Conservation (phyloP, 2,329 filamentous ascomycete genomes). For the Diaporthe humulicola region DNA sequence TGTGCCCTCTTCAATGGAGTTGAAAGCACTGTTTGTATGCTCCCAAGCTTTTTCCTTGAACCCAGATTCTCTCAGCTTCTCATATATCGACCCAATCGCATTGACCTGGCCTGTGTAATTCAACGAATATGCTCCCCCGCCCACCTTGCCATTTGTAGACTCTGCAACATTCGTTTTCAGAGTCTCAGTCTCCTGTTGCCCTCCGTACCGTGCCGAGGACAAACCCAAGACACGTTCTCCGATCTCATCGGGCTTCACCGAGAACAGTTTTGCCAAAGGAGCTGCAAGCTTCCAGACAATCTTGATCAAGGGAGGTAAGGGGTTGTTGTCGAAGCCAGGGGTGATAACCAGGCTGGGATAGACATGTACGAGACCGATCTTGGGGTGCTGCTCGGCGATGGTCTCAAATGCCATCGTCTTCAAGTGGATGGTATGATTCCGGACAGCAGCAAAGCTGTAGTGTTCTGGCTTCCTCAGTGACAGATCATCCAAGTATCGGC, state of each 20-base stretch:
- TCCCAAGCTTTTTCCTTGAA: neutral
- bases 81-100: neutral
- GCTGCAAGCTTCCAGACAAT: neutral
- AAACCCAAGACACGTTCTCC: neutral
- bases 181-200: neutral
- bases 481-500: neutral
- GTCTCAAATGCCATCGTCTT: slow-evolving; percentile 9
- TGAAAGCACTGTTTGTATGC: neutral
- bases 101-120: neutral
- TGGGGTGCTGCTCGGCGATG: neutral
- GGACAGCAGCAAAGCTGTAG: slow-evolving; percentile 4
- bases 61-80: neutral
- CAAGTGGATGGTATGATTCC: neutral
- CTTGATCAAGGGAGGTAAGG: neutral
- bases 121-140: neutral
- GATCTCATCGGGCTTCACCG: slow-evolving; percentile 3
- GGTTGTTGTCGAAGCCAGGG: neutral
- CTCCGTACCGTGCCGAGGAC: neutral
- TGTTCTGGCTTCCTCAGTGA: neutral
- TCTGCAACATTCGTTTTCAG: neutral
- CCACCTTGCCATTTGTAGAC: neutral
- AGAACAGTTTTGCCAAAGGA: neutral
- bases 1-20: neutral
- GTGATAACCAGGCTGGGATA: slow-evolving; percentile 4
- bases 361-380: neutral